Percentiles rank a stretch among this genome's conserved stretches.
These are phyloP conservation scores for Pseudoperonospora humuli DNA, from an alignment of 352 stramenopile genomes.

Conservation along the genomic window DNA sequence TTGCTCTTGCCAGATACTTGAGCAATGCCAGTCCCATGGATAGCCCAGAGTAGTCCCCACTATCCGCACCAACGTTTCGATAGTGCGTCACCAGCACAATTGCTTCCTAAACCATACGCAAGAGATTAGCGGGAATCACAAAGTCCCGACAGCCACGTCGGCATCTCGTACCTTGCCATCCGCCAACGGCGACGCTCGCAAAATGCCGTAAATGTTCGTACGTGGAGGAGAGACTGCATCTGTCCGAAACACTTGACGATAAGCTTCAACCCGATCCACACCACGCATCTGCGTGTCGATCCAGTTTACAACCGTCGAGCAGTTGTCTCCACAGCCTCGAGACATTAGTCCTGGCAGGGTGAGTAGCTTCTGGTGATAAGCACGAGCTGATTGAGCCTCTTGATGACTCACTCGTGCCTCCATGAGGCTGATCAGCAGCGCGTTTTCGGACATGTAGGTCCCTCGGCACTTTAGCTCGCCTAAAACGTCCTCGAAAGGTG, in stretches of 20 bases:
- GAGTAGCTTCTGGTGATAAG: conserved; percentile 32
- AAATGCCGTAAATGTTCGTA: conserved; percentile 72
- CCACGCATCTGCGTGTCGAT: conserved; percentile 38
- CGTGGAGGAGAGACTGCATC: conserved; percentile 8
- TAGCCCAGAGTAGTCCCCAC: conserved; percentile 44
- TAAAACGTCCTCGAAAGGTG: conserved; percentile 4
- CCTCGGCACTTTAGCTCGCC: conserved; percentile 72
- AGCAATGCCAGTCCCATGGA: conserved; percentile 52
- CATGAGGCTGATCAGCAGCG: conserved; percentile 72
- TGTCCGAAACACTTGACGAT: conserved; percentile 42
- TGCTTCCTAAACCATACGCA: conserved; percentile 31
- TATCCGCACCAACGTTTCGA: conserved; percentile 35
- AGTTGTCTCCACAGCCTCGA: conserved; percentile 38
- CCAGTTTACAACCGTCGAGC: conserved; percentile 43
- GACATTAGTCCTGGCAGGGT: conserved; percentile 28
- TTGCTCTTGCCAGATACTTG: conserved; percentile 44
- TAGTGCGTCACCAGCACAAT: conserved; percentile 70
- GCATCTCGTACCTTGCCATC: conserved; percentile 49
- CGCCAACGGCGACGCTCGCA: conserved; percentile 54
- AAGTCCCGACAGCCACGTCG: not conserved
- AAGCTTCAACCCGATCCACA: conserved; percentile 54
- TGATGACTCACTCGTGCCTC: conserved; percentile 34
- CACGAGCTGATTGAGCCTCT: conserved; percentile 25
- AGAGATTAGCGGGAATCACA: not conserved
- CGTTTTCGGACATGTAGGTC: conserved; percentile 87